Conservation (phyloP, 129 eudicot genomes). For the Artemisia argyi region DNA sequence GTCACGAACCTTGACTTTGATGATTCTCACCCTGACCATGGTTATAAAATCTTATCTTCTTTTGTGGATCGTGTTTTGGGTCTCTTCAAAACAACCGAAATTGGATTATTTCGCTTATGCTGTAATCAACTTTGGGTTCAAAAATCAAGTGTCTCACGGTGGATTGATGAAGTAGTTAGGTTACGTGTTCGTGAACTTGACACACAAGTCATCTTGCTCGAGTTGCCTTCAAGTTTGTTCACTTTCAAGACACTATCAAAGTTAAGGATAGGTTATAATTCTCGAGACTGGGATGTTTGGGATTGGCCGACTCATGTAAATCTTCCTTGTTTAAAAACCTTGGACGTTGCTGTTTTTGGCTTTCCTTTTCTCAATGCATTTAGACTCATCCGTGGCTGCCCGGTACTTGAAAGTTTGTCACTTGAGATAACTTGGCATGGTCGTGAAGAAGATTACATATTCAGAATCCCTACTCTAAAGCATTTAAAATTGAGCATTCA, state of each 20-base stretch:
- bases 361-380: background rate
- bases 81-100: background rate
- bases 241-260: background rate
- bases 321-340: background rate
- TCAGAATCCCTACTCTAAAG: slow-evolving; percentile 18
- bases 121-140: background rate
- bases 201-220: background rate
- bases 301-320: background rate
- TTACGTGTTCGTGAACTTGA: background rate
- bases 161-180: background rate
- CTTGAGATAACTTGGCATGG: background rate
- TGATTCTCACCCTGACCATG: background rate
- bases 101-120: background rate
- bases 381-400: background rate
- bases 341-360: background rate
- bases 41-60: background rate
- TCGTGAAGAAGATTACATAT: too few species aligned
- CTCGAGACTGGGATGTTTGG: too few species aligned
- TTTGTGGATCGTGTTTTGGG: slow-evolving; percentile 15
- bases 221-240: background rate
- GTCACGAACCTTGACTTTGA: slow-evolving; percentile 24
- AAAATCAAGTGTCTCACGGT: background rate
- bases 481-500: background rate
- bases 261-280: too few species aligned
- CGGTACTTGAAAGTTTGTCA: background rate